Base-by-base conservation (phyloP, 208 protist genomes). In the Trypanosoma rangeli region DNA sequence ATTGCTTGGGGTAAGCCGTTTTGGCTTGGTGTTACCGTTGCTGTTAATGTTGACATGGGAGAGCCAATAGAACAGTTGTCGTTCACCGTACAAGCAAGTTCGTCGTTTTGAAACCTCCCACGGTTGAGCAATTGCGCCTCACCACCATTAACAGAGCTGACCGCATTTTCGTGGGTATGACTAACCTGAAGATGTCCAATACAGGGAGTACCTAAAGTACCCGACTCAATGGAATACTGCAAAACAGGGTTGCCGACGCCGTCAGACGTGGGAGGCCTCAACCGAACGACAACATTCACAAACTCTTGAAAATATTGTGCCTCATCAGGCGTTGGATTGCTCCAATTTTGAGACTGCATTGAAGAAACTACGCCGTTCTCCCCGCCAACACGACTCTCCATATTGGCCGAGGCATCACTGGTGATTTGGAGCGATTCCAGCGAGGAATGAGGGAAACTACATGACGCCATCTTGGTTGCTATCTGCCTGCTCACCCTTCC, bases 251-350 rank as follows among this genome's bases (percentile, higher is more conserved):
- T 56, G 20, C 54, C 58, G 13, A 54, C 64, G 44, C 9, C 22
- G 0, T 35, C 5, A 49, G 37, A 29, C 33, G 33, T 8, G 24
- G 49, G 57, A 44, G 71, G 71, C 37, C 70, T 76, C 26, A 76
- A 39, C 2, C 71, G 53, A 60, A 76, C 39, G n/a, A 57, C 64
- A 64, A 76, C 71, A 35, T 68, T 52, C 22, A 70, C 71, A 66
- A 64, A 4, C n/a, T 70, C 71, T 48, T 76, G 63, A 24, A 3
- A 35, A 59, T 0, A 46, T 15, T 48, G 49, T 44, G 33, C 22
- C 33, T 8, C 10, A 24, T 33, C 48, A 1, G 71, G 44, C 18
- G 56, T 76, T 61, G 49, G 62, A 12, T 76, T 62, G n/a, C 26
- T 48, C 26, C 33, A 59, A 1, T 1, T 62, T 24, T 64, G 64